These are phyloP conservation scores for Tetrahymena elliotti DNA, from an alignment of 73 alveolate genomes.

Conservation along the genomic window DNA sequence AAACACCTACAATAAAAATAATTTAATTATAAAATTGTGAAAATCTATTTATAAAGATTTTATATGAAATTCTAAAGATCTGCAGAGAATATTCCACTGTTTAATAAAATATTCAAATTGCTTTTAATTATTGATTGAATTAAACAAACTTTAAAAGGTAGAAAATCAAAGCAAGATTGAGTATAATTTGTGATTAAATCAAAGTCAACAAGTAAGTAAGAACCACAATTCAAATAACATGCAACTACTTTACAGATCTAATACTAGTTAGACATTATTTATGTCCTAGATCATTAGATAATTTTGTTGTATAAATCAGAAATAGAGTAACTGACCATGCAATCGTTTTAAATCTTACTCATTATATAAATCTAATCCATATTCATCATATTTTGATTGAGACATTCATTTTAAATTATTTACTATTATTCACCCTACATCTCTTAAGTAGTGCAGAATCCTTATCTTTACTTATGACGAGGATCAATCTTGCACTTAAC, in stretches of 20 bases:
- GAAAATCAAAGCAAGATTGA: background rate
- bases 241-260: background rate
- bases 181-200: background rate
- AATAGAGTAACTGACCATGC: background rate
- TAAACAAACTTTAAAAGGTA: background rate
- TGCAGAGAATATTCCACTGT: background rate
- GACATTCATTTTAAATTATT: background rate
- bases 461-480: constrained; percentile 40
- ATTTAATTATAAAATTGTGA: background rate
- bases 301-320: background rate
- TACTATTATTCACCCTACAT: background rate
- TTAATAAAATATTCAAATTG: background rate
- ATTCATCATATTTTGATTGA: background rate
- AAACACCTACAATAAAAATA: background rate
- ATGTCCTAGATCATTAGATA: background rate
- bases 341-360: background rate
- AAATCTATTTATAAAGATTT: background rate
- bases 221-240: background rate
- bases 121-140: background rate
- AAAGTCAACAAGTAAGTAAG: background rate
- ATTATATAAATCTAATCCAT: background rate
- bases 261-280: background rate
- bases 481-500: constrained; percentile 41
- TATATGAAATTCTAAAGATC: background rate
- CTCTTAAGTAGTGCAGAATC: background rate